phyloP scores from a whole-genome alignment of 495 filamentous ascomycete species.

The Beverwykella pulmonaria region DNA sequence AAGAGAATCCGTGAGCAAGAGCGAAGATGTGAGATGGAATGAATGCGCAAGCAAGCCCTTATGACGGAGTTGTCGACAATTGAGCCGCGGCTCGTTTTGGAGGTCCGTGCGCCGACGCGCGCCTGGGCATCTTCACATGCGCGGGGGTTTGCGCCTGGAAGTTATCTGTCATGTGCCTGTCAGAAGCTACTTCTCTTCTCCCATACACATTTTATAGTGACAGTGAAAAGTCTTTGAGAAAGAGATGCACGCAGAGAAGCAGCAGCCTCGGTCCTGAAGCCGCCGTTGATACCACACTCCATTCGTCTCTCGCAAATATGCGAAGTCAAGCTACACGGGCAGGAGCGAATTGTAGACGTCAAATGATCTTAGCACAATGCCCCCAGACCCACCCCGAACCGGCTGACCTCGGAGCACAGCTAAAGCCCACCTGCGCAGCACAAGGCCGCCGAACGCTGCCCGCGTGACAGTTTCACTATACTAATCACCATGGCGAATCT shows the following conservation, averaged over 20 bases:
- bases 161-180: neutral
- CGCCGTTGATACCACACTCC: neutral
- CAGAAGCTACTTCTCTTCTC: neutral
- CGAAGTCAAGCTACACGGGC: neutral
- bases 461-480: neutral
- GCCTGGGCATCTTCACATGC: neutral
- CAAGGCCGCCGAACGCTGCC: neutral
- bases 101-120: neutral
- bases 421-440: neutral
- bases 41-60: slow-evolving; percentile 6
- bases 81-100: slow-evolving; percentile 1
- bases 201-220: no score
- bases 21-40: slow-evolving; percentile 2
- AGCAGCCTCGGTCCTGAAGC: no score
- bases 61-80: slow-evolving; percentile 10
- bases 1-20: neutral
- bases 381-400: neutral
- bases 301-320: neutral
- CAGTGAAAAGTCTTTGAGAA: no score
- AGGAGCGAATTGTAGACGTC: neutral
- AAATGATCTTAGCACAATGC: neutral
- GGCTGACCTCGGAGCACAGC: neutral
- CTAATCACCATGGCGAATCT: neutral
- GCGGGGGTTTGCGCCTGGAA: neutral
- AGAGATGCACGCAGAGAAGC: no score